These are phyloP conservation scores for Capronia epimyces DNA, from an alignment of 2,329 filamentous ascomycete species.

Conservation along the genomic window DNA sequence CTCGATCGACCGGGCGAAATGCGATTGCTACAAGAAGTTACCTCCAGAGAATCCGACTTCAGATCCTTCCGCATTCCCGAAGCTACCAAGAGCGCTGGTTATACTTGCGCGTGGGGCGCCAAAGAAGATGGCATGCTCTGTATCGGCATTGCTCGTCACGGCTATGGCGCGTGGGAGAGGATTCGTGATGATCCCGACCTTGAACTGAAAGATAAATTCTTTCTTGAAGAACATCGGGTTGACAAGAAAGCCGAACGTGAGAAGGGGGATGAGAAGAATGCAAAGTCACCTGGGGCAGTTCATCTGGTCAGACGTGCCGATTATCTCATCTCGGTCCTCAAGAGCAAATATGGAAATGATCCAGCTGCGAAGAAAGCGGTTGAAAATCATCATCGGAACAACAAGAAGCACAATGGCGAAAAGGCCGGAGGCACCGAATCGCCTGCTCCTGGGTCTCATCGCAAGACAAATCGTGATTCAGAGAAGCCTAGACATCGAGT, in stretches of 20 bases:
- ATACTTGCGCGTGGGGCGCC: conserved; percentile 85
- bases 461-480: conserved; percentile 40
- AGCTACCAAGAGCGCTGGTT: conserved; percentile 85
- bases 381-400: conserved; percentile 91
- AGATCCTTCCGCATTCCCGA: conserved; percentile 83
- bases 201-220: conserved; percentile 82
- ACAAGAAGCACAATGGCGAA: conserved; percentile 58
- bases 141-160: conserved; percentile 85
- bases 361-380: conserved; percentile 67
- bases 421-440: conserved; percentile 36
- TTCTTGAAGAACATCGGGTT: conserved; percentile 94
- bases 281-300: conserved; percentile 90
- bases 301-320: conserved; percentile 92
- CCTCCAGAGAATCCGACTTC: conserved; percentile 58
- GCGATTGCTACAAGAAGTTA: conserved; percentile 71
- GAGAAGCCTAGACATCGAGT: conserved; percentile 41
- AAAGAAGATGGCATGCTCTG: conserved; percentile 96
- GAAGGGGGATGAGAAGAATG: conserved; percentile 55
- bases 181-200: conserved; percentile 90
- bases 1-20: conserved; percentile 87
- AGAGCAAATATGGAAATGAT: conserved; percentile 72
- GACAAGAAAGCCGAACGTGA: conserved; percentile 94
- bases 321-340: conserved; percentile 90
- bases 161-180: conserved; percentile 90
- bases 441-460: conserved; percentile 40